phyloP scores from a whole-genome alignment of 2,329 filamentous ascomycete species.

The Monilinia laxa region DNA sequence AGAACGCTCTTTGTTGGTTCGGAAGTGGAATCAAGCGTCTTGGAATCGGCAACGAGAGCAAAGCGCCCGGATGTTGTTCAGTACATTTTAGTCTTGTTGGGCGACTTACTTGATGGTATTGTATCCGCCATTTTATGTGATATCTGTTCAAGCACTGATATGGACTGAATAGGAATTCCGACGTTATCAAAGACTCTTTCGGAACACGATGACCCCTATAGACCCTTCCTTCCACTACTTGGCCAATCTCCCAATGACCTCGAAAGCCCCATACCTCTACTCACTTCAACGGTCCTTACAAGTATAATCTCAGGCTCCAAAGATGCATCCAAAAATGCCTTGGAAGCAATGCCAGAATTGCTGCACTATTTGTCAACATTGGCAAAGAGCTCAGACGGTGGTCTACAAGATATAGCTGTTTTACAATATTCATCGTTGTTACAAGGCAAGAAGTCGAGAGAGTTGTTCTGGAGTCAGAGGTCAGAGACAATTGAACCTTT shows the following conservation, averaged over 20 bases:
- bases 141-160: constrained; percentile 19
- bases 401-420: constrained; percentile 92
- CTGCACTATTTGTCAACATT: constrained; percentile 84
- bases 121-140: background rate
- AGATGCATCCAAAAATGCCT: constrained; percentile 60
- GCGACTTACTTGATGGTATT: constrained; percentile 82
- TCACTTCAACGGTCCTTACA: constrained; percentile 84
- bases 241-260: constrained; percentile 65
- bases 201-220: constrained; percentile 73
- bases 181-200: constrained; percentile 74
- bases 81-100: constrained; percentile 87
- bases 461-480: constrained; percentile 88
- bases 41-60: constrained; percentile 68
- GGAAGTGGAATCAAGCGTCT: constrained; percentile 66
- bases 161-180: constrained; percentile 65
- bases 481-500: constrained; percentile 81
- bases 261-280: constrained; percentile 80
- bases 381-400: constrained; percentile 81
- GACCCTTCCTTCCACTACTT: constrained; percentile 80
- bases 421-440: constrained; percentile 86
- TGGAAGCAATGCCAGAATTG: constrained; percentile 70
- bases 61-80: constrained; percentile 90
- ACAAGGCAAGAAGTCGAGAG: constrained; percentile 69
- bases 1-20: constrained; percentile 75
- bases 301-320: constrained; percentile 69